Conservation (phyloP, 2,329 filamentous ascomycete species). For the Fusarium foetens region DNA sequence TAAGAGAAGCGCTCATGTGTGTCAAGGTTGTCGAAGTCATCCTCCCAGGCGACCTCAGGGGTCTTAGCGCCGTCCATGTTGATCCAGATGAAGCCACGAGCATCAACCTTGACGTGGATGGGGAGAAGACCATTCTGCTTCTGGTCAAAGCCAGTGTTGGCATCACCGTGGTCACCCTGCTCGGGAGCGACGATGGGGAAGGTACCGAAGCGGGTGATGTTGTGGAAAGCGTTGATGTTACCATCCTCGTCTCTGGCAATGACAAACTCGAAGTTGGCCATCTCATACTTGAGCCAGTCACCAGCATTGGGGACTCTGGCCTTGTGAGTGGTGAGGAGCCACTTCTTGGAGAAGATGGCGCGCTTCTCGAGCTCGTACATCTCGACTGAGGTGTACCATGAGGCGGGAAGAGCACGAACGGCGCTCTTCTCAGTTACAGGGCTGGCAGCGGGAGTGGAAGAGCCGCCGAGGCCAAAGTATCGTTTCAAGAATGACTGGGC, state of each 20-base stretch:
- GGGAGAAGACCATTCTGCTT: constrained; percentile 65
- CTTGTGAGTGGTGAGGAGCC: constrained; percentile 66
- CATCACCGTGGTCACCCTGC: constrained; percentile 59
- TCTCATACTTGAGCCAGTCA: constrained; percentile 65
- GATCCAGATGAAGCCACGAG: constrained; percentile 66
- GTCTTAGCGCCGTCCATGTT: constrained; percentile 61
- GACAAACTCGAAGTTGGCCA: constrained; percentile 67
- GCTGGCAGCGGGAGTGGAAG: constrained; percentile 18
- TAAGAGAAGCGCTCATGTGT: constrained; percentile 55
- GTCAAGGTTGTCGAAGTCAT: constrained; percentile 62
- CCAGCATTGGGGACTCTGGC: constrained; percentile 61
- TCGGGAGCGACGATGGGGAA: constrained; percentile 61
- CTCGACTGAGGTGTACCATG: constrained; percentile 63
- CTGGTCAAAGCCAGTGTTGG: constrained; percentile 66
- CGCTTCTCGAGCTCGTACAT: constrained; percentile 68
- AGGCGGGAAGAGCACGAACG: constrained; percentile 56
- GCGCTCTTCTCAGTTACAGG: constrained; percentile 32
- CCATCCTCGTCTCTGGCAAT: constrained; percentile 61
- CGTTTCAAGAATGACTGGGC: constrained; percentile 47
- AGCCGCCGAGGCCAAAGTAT: constrained; percentile 52
- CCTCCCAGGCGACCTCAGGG: constrained; percentile 61
- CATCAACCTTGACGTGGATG: constrained; percentile 64
- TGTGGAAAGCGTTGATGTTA: constrained; percentile 69
- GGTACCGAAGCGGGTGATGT: constrained; percentile 70
- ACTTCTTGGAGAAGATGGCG: constrained; percentile 66